Percentiles rank a stretch among this genome's conserved stretches.
phyloP scores from a whole-genome alignment of 192 early-diverging fungal species.

The Obelidium mucronatum region DNA sequence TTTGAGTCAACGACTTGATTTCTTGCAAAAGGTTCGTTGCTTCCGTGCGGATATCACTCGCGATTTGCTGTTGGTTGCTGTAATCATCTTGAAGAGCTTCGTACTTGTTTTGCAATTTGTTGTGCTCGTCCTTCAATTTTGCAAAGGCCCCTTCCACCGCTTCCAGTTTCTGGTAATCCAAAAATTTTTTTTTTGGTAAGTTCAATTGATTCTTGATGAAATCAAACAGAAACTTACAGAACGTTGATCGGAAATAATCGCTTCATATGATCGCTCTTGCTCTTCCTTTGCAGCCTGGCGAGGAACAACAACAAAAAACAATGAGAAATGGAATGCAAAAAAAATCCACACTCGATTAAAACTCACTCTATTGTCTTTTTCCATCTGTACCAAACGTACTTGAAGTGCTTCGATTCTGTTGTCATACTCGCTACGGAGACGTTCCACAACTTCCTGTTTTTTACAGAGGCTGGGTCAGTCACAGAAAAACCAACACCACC shows the following conservation, averaged over 20 bases:
- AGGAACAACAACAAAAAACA: neutral
- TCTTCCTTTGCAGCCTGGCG: conserved; percentile 9
- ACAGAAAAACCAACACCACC: no score
- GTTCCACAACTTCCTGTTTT: conserved; percentile 30
- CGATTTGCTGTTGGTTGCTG: conserved; percentile 75
- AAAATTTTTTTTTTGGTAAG: neutral
- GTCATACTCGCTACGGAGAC: conserved; percentile 29
- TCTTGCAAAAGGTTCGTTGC: conserved; percentile 76
- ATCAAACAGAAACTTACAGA: neutral
- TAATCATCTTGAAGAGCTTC: conserved; percentile 76
- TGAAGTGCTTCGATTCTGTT: conserved; percentile 29
- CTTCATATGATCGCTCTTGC: conserved; percentile 23
- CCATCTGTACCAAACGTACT: conserved; percentile 28
- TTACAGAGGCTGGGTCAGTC: no score
- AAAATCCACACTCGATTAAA: neutral
- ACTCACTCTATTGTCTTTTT: conserved; percentile 24
- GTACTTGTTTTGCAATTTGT: conserved; percentile 65
- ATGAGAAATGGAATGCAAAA: neutral
- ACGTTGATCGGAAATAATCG: conserved; percentile 16
- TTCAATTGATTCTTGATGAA: no score
- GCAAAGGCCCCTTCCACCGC: conserved; percentile 36
- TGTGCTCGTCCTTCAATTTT: conserved; percentile 51
- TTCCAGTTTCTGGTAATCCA: conserved; percentile 7
- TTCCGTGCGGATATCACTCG: conserved; percentile 73
- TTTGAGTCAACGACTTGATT: conserved; percentile 62